phyloP scores from a whole-genome alignment of 2,329 filamentous ascomycete genomes.

The Fusarium anguioides region DNA sequence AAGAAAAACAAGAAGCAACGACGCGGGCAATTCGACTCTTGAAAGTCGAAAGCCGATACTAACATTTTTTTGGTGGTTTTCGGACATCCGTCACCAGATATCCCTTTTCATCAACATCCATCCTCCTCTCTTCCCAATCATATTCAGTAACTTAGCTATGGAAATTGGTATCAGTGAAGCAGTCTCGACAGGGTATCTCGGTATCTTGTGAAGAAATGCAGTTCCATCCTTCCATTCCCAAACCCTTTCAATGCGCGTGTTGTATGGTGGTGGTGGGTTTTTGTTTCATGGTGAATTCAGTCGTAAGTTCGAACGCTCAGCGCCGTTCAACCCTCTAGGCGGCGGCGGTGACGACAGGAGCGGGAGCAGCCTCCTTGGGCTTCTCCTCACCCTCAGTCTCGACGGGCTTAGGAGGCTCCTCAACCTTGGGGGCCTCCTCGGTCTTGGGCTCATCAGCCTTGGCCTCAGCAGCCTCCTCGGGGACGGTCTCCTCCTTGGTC shows the following conservation, averaged over 20 bases:
- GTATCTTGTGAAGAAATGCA: slow-evolving; percentile 65
- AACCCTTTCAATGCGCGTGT: slow-evolving; percentile 54
- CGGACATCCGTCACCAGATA: slow-evolving; percentile 29
- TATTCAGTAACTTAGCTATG: slow-evolving; percentile 46
- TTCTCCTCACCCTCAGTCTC: slow-evolving; percentile 55
- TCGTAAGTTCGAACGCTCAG: slow-evolving; percentile 45
- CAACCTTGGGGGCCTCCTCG: slow-evolving; percentile 56
- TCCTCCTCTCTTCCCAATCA: slow-evolving; percentile 33
- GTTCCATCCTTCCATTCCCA: slow-evolving; percentile 62
- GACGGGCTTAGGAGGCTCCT: slow-evolving; percentile 62
- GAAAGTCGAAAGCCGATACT: slow-evolving; percentile 30
- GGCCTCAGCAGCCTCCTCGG: slow-evolving; percentile 53
- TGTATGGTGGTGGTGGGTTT: slow-evolving; percentile 39
- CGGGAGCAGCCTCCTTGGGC: slow-evolving; percentile 55
- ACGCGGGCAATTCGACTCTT: slow-evolving; percentile 35
- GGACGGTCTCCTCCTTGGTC: slow-evolving; percentile 50
- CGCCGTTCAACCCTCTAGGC: slow-evolving; percentile 55
- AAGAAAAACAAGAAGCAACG: slow-evolving; percentile 47
- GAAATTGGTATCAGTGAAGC: slow-evolving; percentile 58
- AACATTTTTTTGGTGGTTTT: slow-evolving; percentile 36
- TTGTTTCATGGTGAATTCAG: slow-evolving; percentile 40
- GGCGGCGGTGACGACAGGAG: slow-evolving; percentile 62
- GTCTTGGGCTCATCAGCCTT: slow-evolving; percentile 55
- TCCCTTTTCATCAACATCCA: slow-evolving; percentile 34
- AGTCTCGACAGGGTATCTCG: slow-evolving; percentile 67